Percentiles rank a stretch among this genome's conserved stretches.
Conservation (phyloP, 2,329 filamentous ascomycete species). For the Cladophialophora immunda region DNA sequence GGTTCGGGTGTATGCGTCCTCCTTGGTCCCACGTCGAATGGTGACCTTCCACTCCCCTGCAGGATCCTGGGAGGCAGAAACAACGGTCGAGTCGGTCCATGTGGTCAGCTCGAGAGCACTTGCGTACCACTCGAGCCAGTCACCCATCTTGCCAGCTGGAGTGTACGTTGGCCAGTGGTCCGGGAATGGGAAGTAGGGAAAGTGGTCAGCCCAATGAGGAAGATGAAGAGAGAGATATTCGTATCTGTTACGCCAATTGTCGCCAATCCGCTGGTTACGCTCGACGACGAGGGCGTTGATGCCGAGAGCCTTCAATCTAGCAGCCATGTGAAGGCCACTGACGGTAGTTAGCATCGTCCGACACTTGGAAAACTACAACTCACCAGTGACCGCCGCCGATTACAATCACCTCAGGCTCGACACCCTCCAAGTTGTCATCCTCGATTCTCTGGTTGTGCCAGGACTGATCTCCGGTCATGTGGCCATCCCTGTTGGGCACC, state of each 20-base stretch:
- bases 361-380: conserved; percentile 10
- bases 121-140: conserved; percentile 73
- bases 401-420: conserved; percentile 67
- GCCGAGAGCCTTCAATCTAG: conserved; percentile 66
- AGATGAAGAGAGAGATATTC: conserved; percentile 72
- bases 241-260: conserved; percentile 65
- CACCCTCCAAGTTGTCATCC: conserved; percentile 55
- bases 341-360: conserved; percentile 13
- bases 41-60: conserved; percentile 50
- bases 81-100: conserved; percentile 65
- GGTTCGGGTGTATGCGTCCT: conserved; percentile 58
- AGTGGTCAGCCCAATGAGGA: conserved; percentile 63
- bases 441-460: conserved; percentile 23
- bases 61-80: conserved; percentile 50
- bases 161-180: conserved; percentile 73
- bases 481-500: conserved; percentile 18
- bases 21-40: conserved; percentile 33
- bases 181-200: conserved; percentile 70
- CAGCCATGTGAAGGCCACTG: conserved; percentile 64
- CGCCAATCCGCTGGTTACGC: conserved; percentile 64
- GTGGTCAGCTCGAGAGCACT: conserved; percentile 71
- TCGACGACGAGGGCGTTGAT: conserved; percentile 66
- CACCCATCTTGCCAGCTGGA: conserved; percentile 73
- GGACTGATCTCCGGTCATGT: conserved; percentile 22
- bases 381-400: conserved; percentile 57